phyloP scores from a whole-genome alignment of 2,329 filamentous ascomycete genomes.

The Neospermospora avenae region DNA sequence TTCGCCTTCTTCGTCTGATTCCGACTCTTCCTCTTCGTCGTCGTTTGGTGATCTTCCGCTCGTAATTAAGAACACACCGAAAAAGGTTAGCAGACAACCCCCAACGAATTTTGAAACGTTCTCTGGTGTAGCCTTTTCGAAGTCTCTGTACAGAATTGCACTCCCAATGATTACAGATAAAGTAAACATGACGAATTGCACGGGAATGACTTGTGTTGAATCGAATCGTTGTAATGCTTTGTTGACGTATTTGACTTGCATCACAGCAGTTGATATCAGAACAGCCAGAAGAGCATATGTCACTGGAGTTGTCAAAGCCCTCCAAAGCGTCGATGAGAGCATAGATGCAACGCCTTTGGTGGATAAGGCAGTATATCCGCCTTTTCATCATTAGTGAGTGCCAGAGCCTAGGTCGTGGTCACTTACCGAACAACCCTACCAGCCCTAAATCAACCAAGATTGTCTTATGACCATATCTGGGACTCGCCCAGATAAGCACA shows the following conservation, averaged over 20 bases:
- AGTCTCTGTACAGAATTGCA: slow-evolving; percentile 90
- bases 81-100: slow-evolving; percentile 88
- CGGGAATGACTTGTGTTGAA: slow-evolving; percentile 95
- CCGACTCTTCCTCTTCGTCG: slow-evolving; percentile 57
- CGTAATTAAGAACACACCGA: slow-evolving; percentile 96
- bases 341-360: slow-evolving; percentile 97
- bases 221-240: slow-evolving; percentile 87
- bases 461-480: slow-evolving; percentile 76
- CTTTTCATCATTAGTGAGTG: slow-evolving; percentile 42
- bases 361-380: slow-evolving; percentile 92
- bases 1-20: slow-evolving; percentile 58
- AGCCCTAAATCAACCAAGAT: slow-evolving; percentile 92
- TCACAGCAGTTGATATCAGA: slow-evolving; percentile 78
- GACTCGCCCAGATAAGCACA: slow-evolving; percentile 76
- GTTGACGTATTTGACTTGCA: slow-evolving; percentile 98
- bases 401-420: not conserved
- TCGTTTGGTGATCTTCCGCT: slow-evolving; percentile 69
- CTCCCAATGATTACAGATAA: slow-evolving; percentile 93
- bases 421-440: slow-evolving; percentile 85
- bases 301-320: slow-evolving; percentile 85
- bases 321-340: slow-evolving; percentile 85
- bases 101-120: slow-evolving; percentile 83
- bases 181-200: slow-evolving; percentile 96
- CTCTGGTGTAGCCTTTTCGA: slow-evolving; percentile 72
- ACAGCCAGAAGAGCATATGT: slow-evolving; percentile 83